Conservation (phyloP, 2,329 filamentous ascomycete species). For the Metarhizium anisopliae region DNA sequence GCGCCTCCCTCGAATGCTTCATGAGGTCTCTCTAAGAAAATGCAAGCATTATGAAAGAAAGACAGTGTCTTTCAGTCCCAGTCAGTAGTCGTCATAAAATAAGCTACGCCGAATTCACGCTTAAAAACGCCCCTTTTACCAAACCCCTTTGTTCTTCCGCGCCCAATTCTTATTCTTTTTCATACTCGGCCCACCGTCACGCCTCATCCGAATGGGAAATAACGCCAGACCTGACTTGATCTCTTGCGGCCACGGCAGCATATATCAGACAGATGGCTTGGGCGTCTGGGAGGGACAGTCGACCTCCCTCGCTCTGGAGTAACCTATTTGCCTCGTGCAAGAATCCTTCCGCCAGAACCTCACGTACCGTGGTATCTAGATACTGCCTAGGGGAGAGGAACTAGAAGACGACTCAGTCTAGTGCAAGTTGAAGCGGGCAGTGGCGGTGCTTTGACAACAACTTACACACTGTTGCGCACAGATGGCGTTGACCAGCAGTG, state of each 20-base stretch:
- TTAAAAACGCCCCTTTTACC: too few relatives aligned
- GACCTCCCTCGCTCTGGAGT: neutral
- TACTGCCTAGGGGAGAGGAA: conserved; percentile 1
- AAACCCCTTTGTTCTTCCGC: too few relatives aligned
- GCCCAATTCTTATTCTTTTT: neutral
- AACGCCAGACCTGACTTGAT: neutral
- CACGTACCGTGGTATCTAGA: neutral
- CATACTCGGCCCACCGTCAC: neutral
- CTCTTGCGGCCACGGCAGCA: conserved; percentile 3
- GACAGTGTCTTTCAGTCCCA: too few relatives aligned
- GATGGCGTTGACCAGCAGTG: conserved; percentile 4
- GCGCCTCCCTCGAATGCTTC: too few relatives aligned
- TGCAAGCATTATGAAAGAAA: too few relatives aligned
- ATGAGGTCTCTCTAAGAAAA: too few relatives aligned
- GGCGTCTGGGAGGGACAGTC: neutral
- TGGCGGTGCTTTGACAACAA: neutral
- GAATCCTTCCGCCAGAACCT: conserved; percentile 3
- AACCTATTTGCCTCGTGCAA: conserved; percentile 3
- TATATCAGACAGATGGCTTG: conserved; percentile 5
- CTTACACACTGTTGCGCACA: conserved; percentile 7
- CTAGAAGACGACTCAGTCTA: neutral
- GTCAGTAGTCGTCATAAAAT: too few relatives aligned
- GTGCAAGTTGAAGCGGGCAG: neutral
- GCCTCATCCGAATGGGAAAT: neutral
- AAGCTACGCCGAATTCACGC: too few relatives aligned